These are phyloP conservation scores for Datura wrightii DNA, from an alignment of 257 asterid genomes.

Conservation along the genomic window DNA sequence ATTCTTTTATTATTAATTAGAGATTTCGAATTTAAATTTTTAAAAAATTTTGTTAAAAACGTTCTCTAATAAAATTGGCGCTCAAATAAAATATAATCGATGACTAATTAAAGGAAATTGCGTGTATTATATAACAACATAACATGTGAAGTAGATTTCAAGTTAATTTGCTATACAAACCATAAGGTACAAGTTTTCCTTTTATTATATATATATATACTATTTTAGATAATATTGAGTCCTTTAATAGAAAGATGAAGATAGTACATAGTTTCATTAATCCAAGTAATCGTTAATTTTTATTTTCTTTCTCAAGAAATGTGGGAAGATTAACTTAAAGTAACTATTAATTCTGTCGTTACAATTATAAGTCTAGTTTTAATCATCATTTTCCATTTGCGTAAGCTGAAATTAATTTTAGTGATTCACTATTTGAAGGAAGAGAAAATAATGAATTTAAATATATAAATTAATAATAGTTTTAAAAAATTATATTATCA, in stretches of 20 bases:
- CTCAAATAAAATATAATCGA: neutral
- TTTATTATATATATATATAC: neutral
- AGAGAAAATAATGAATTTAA: too few relatives aligned
- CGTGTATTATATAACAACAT: neutral
- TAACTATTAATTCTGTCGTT: neutral
- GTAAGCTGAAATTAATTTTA: too few relatives aligned
- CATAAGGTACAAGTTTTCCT: neutral
- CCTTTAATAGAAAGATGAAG: neutral
- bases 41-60: too few relatives aligned
- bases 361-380: too few relatives aligned
- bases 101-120: neutral
- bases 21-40: too few relatives aligned
- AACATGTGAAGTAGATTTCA: neutral
- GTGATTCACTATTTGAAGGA: too few relatives aligned
- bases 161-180: neutral
- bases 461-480: too few relatives aligned
- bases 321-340: neutral
- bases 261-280: neutral
- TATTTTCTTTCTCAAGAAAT: neutral
- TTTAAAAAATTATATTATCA: too few relatives aligned
- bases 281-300: neutral
- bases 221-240: neutral
- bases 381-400: too few relatives aligned
- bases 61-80: too few relatives aligned
- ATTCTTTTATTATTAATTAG: too few relatives aligned